Evolutionary conservation across 2,329 filamentous ascomycete species (phyloP), one percentile per base, ranked within the genome.

Genomic region (Cephalotrichum gorgonifer): DNA sequence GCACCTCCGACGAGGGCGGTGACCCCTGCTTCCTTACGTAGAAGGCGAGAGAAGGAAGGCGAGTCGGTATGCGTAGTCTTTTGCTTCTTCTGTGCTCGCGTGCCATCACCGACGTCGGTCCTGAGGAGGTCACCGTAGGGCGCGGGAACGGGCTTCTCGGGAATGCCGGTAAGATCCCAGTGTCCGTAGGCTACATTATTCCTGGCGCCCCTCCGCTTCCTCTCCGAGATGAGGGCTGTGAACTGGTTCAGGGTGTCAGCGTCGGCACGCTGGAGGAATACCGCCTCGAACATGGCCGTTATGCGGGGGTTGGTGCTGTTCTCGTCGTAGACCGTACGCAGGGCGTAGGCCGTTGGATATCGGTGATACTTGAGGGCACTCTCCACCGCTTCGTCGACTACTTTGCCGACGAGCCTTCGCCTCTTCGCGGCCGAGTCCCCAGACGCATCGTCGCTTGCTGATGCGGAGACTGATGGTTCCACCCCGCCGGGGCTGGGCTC

Each of bases 281-380:
- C 69, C 52, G 75, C 71, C 60, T 79, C 74, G 43, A 83, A 64
- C 68, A 82, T 73, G 53, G 68, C 63, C 51, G 82, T 65, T 56
- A 81, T 79, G 31, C 65, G 64, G 15, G 69, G 62, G 54, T 81
- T 70, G 35, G 64, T 60, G 42, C 68, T 68, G 52, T 74, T 71
- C 57, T 82, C 76, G 54, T 83, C 77, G 60, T 79, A 83, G 52
- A 82, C 67, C 14, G 70, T 73, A 48, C 78, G 71, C 51, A 83
- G 66, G 39, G 79, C 78, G 67, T 73, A 83, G 2, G 79, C 80
- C 8, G 79, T 83, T 48, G 78, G 76, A 59, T 78, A 82, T 51
- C 76, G 75, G 53, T 70, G 69, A 57, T 76, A 71, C 51, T 69
- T 65, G 44, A 83, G 61, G 5, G 79, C 79, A 57, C 79, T 71